Evolutionary conservation across 768 basidiomycete species (phyloP).

Genomic region (Leccinellum albellum): DNA sequence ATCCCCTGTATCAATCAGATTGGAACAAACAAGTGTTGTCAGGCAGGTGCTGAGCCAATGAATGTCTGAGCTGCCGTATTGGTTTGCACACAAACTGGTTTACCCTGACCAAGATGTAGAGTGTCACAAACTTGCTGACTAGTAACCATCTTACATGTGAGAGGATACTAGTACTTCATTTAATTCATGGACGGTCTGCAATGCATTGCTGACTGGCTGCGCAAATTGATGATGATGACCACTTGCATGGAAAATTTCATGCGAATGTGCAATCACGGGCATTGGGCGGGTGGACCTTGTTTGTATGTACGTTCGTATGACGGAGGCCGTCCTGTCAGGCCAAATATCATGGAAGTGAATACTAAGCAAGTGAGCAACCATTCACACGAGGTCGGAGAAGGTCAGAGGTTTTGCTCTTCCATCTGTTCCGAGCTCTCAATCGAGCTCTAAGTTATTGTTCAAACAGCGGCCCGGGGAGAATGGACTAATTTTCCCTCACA

Average conservation of each 20-base stretch:
- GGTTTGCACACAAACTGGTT: constrained; percentile 37
- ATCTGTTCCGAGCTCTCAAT: constrained; percentile 49
- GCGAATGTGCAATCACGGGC: constrained; percentile 44
- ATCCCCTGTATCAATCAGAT: constrained; percentile 5
- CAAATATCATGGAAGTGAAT: too few relatives aligned
- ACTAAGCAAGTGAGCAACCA: constrained; percentile 9
- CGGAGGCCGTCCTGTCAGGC: constrained; percentile 25
- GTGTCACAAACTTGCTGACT: too few relatives aligned
- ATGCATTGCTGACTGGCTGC: not conserved
- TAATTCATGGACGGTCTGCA: not conserved
- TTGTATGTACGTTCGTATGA: not conserved
- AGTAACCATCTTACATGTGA: constrained; percentile 65
- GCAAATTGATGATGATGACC: not conserved
- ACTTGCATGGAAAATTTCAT: not conserved
- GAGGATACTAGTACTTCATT: too few relatives aligned
- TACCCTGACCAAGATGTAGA: not conserved
- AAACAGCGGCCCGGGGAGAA: not conserved
- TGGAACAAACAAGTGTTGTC: constrained; percentile 42
- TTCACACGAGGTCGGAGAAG: not conserved
- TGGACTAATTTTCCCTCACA: not conserved
- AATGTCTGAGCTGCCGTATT: constrained; percentile 59
- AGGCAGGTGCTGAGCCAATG: too few relatives aligned
- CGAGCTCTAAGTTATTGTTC: constrained; percentile 60
- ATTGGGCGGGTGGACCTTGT: constrained; percentile 26
- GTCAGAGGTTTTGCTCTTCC: not conserved